Percentiles rank a stretch among this genome's conserved stretches.
These are phyloP conservation scores for Misopates orontium DNA, from an alignment of 257 asterid genomes.

Conservation along the genomic window DNA sequence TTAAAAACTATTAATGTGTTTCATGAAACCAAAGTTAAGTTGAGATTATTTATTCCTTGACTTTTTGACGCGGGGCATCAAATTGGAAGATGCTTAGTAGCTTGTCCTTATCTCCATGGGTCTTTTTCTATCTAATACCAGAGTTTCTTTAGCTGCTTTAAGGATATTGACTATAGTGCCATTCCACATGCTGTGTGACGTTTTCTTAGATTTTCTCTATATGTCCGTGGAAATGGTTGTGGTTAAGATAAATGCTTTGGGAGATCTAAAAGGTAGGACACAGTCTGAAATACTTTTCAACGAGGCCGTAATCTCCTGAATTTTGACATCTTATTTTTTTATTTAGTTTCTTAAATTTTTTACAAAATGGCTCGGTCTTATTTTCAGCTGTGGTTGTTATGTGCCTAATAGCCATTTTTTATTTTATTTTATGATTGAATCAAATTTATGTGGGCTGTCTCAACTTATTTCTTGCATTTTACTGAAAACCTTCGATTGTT, in stretches of 20 bases:
- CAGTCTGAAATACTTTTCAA: constrained; percentile 5
- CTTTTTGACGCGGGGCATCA: constrained; percentile 3
- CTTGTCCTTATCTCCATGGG: constrained; percentile 19
- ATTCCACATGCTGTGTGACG: not conserved
- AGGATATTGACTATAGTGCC: too few relatives aligned
- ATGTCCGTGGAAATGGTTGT: constrained; percentile 4
- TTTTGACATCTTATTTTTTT: not conserved
- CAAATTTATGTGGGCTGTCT: not conserved
- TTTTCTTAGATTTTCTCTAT: not conserved
- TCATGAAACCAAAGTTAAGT: constrained; percentile 10
- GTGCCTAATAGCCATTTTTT: constrained; percentile 12
- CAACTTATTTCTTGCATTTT: constrained; percentile 5
- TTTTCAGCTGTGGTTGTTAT: constrained; percentile 10
- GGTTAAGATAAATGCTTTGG: constrained; percentile 8
- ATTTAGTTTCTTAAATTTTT: not conserved
- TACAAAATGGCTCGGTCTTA: constrained; percentile 3
- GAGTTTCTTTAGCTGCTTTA: not conserved
- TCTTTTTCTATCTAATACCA: not conserved
- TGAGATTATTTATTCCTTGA: not conserved
- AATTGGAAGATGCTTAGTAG: not conserved
- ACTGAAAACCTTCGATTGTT: constrained; percentile 30
- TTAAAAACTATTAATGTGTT: constrained; percentile 15
- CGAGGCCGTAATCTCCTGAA: constrained; percentile 15
- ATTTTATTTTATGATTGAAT: not conserved
- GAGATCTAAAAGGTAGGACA: not conserved